phyloP scores from a whole-genome alignment of 2,329 filamentous ascomycete genomes.

The Diaporthe sp. region DNA sequence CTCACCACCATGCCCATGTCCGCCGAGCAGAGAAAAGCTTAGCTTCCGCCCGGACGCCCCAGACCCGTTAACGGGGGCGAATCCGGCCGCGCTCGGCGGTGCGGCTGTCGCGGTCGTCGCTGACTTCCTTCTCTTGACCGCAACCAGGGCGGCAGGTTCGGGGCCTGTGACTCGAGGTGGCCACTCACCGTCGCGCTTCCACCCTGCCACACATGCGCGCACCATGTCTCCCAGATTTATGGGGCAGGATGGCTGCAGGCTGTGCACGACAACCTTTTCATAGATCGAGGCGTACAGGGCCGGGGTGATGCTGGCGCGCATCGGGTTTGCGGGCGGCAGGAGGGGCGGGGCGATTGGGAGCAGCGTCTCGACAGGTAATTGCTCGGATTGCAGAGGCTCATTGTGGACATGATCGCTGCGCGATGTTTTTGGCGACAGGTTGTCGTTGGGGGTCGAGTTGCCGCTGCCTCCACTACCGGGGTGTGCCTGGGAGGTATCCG shows the following conservation, averaged over 20 bases:
- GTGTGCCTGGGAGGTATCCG: constrained; percentile 14
- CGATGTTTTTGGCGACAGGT: constrained; percentile 29
- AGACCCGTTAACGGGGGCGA: neutral
- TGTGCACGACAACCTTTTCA: constrained; percentile 85
- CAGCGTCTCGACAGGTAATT: constrained; percentile 68
- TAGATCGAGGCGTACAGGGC: constrained; percentile 85
- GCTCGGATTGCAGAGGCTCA: constrained; percentile 29
- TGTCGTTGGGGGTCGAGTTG: constrained; percentile 35
- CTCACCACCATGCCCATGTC: constrained; percentile 28
- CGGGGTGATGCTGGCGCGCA: constrained; percentile 81
- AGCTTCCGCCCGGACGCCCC: constrained; percentile 35
- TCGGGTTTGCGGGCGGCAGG: constrained; percentile 77
- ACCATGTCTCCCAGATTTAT: constrained; percentile 88
- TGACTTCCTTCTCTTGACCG: constrained; percentile 52
- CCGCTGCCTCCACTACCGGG: constrained; percentile 23
- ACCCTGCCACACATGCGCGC: constrained; percentile 84
- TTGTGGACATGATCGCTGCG: constrained; percentile 35
- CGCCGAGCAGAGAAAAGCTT: constrained; percentile 40
- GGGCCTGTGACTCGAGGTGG: constrained; percentile 71
- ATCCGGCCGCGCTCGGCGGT: neutral
- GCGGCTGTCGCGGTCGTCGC: constrained; percentile 38
- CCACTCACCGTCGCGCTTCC: constrained; percentile 96
- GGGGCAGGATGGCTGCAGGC: constrained; percentile 84
- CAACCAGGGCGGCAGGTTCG: constrained; percentile 53
- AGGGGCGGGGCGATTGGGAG: constrained; percentile 80